Conservation (phyloP, 1,284 basidiomycete species). For the Cutaneotrichosporon arboriforme region DNA sequence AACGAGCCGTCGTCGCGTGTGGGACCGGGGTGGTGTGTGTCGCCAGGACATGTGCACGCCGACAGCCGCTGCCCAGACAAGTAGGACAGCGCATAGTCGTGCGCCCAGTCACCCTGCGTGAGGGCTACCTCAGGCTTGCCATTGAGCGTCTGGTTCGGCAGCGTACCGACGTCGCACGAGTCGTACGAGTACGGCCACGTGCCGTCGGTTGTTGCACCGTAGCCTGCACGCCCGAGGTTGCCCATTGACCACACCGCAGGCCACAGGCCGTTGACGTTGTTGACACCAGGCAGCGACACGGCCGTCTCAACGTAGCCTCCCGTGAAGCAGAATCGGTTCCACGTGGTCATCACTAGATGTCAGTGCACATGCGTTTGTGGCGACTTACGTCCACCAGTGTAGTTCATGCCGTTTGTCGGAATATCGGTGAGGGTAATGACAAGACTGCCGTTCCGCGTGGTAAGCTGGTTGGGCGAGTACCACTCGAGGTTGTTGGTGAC, state of each 20-base stretch:
- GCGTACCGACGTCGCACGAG: conserved; percentile 53
- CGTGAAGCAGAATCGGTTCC: conserved; percentile 93
- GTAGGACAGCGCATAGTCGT: conserved; percentile 49
- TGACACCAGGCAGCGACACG: conserved; percentile 72
- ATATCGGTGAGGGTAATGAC: conserved; percentile 60
- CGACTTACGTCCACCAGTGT: conserved; percentile 58
- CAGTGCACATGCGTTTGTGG: conserved; percentile 7
- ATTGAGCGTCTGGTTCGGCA: conserved; percentile 53
- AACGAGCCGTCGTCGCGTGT: conserved; percentile 60
- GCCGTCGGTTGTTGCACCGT: conserved; percentile 47
- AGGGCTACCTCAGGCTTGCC: conserved; percentile 30
- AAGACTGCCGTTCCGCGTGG: conserved; percentile 60
- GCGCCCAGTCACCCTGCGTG: conserved; percentile 31
- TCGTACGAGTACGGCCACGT: conserved; percentile 55
- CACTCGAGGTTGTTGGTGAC: conserved; percentile 71
- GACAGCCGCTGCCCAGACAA: conserved; percentile 77
- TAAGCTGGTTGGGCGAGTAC: conserved; percentile 55
- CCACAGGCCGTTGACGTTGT: conserved; percentile 64
- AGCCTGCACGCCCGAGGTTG: conserved; percentile 51
- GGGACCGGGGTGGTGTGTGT: conserved; percentile 71
- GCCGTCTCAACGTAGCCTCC: conserved; percentile 69
- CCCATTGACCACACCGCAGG: conserved; percentile 52
- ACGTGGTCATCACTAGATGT: conserved; percentile 49
- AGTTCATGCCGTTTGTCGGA: conserved; percentile 65
- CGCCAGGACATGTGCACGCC: conserved; percentile 67